Evolutionary conservation across 345 rosid species (phyloP), one percentile per base, ranked within the genome.

Genomic region (Odontarrhena argentea): DNA sequence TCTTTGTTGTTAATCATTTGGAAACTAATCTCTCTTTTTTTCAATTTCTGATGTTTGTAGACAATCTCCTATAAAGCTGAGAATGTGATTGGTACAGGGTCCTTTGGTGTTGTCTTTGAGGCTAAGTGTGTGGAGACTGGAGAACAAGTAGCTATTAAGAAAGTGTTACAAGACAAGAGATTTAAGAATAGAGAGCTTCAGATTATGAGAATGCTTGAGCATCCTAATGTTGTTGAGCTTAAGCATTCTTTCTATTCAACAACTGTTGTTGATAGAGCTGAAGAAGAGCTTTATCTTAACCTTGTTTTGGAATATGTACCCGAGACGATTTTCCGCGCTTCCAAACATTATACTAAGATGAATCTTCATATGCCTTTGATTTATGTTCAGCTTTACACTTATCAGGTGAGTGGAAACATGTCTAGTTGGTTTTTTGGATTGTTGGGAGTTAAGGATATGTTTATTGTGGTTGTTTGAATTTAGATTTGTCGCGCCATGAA

Each of bases 101-200:
- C 97, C 6, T 91, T 91, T 77, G 97, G 97, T 63, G 94, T 91
- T 69, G 97, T 91, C 63, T 88, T 82, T 76, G 92, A 92, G 89
- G 98, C 98, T 25, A 89, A 89, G 80, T 89, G 98, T 75, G 70
- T 92, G 47, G 95, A 92, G 74, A 83, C 83, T 11, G 91, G 89
- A 11, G 95, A 89, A 71, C 69, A 85, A 45, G 94, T 92, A 70
- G 98, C 98, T 37, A 92, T 92, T 47, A 92, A 92, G 85, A 89
- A 92, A 81, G 98, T 92, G 68, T 74, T 85, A 66, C 96, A 89
- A 74, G 98, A 92, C 73, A 92, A 82, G 81, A 87, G 96, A 84
- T 92, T 79, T 83, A 92, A 92, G 78, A 92, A 89, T 58, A 84
- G 98, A 63, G 98, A 92, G 76, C 98, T 92, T 70, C 95, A 89